These are phyloP conservation scores for Phytophthora pisi DNA, from an alignment of 352 stramenopile species.

Conservation along the genomic window DNA sequence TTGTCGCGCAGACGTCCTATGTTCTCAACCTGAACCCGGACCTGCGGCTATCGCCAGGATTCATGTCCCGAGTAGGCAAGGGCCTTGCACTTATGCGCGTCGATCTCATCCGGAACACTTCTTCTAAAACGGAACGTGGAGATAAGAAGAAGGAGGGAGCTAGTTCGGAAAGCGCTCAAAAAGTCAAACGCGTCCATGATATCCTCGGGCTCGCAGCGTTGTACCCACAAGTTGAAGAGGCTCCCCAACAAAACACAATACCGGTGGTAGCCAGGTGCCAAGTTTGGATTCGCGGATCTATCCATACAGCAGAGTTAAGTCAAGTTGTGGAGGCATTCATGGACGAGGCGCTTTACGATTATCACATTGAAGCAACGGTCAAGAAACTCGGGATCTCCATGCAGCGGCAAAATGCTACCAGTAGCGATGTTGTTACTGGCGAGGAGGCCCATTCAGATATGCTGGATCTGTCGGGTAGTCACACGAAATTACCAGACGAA, in stretches of 20 bases:
- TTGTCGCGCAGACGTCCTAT: slow-evolving; percentile 60
- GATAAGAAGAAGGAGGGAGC: slow-evolving; percentile 13
- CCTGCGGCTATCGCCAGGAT: slow-evolving; percentile 73
- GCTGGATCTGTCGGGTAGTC: slow-evolving; percentile 6
- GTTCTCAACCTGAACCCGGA: slow-evolving; percentile 88
- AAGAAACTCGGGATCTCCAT: slow-evolving; percentile 28
- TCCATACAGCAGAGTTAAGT: slow-evolving; percentile 58
- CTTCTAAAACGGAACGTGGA: neutral
- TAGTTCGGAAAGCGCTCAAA: neutral
- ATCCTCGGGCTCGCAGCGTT: slow-evolving; percentile 33
- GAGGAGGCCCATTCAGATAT: slow-evolving; percentile 10
- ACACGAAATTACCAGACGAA: slow-evolving; percentile 27
- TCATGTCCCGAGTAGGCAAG: slow-evolving; percentile 78
- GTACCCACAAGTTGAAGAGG: slow-evolving; percentile 19
- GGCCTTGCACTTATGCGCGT: slow-evolving; percentile 73
- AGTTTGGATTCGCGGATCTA: slow-evolving; percentile 75
- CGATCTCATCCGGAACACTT: slow-evolving; percentile 48
- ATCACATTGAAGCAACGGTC: slow-evolving; percentile 71
- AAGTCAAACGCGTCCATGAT: slow-evolving; percentile 28
- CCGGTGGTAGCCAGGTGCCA: slow-evolving; percentile 57
- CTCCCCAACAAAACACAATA: neutral
- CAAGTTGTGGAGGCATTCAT: slow-evolving; percentile 72
- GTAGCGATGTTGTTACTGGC: neutral
- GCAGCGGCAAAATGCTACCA: slow-evolving; percentile 5
- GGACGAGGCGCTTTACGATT: slow-evolving; percentile 81